Evolutionary conservation across 352 stramenopile species (phyloP), one percentile per base, ranked within the genome.

Genomic region (Aphanomyces stellatus): DNA sequence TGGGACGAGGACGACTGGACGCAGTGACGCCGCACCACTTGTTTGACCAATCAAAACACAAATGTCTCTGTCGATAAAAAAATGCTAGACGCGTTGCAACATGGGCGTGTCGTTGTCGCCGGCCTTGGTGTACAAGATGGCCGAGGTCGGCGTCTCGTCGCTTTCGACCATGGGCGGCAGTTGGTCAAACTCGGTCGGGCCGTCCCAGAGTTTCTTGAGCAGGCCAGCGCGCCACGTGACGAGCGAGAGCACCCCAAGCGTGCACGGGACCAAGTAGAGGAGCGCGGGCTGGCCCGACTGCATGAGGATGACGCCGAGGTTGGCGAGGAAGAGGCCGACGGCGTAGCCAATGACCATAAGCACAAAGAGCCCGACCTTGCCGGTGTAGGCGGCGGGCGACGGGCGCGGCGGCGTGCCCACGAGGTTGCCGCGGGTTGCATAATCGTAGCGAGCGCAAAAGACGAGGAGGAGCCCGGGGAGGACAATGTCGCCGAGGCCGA

Each of bases 401-500:
- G 37, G 11, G n/a, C 37, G 25, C 17, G 13, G 25, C 8, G 49
- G 49, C 10, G 15, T 37, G 22, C 49, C 49, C 13, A 57, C 11
- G 49, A 57, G 17, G 30, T 70, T 51, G 24, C 62, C 51, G 24
- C 40, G 60, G 53, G 51, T 61, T 7, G 71, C 62, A 19, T 90
- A 95, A 81, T 99, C 96, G 65, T 94, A 98, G 8, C 93, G 85
- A 19, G 93, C 76, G 0, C 85, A 85, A 73, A 98, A 98, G 51
- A 91, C 94, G 13, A 98, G 75, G 34, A 99, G 73, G 67, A 99
- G 78, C 2, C 96, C 95, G 6, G 94, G 94, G 34, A 98, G 65
- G 22, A 98, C 96, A 67, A 99, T 98, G 79, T 99, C 96, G 8
- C 96, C 96, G 2, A 99, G 75, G 62, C 96, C 96, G 15, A 99